Evolutionary conservation across 75 land plant genomes (phyloP), one percentile per base, ranked within the genome.

Genomic region (Adiantum capillusveneris): DNA sequence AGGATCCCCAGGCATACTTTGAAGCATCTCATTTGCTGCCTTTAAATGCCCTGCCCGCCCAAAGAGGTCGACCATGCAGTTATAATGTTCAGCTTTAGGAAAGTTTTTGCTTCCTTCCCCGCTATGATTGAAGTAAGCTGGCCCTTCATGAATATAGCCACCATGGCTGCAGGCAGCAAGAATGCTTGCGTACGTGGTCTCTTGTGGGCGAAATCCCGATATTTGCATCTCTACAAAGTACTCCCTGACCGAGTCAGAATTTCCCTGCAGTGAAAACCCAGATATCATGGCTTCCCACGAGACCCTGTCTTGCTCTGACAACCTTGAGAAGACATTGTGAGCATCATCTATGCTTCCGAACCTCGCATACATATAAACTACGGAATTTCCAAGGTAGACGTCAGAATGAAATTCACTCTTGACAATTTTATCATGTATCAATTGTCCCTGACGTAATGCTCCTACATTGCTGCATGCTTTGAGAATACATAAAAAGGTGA

Each of bases 31-130:
- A 28, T 74, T 68, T 6, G 71, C 66, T 66, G 69, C 68, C 54
- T 68, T 57, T 26, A 74, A 19, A 64, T 70, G 48, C 6, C 80
- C 80, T 52, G 80, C 77, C 6, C 80, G 68, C 0, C 76, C 75
- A 41, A 82, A 70, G 34, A 76, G 77, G 64, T 82, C 84, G 26
- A 82, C 53, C 84, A 82, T 71, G 65, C 84, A 82, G 26, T 75
- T 77, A 59, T 56, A 82, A 45, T 82, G 84, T 24, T 81, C 84
- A 18, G 70, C 58, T 18, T 70, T 66, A 2, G 77, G 76, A 6
- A 5, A 18, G 14, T 2, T 46, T 3, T 14, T 6, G 22, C 50
- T 46, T 6, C 6, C 43, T 1, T 25, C 54, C 31, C 54, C 69
- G 78, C 74, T 78, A 20, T 44, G 29, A 43, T 60, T 29, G 30